Percentiles rank a stretch among this genome's conserved stretches.
Evolutionary conservation across 2,329 filamentous ascomycete species (phyloP).

Genomic region (Immersiporthe knoxdaviesiana): DNA sequence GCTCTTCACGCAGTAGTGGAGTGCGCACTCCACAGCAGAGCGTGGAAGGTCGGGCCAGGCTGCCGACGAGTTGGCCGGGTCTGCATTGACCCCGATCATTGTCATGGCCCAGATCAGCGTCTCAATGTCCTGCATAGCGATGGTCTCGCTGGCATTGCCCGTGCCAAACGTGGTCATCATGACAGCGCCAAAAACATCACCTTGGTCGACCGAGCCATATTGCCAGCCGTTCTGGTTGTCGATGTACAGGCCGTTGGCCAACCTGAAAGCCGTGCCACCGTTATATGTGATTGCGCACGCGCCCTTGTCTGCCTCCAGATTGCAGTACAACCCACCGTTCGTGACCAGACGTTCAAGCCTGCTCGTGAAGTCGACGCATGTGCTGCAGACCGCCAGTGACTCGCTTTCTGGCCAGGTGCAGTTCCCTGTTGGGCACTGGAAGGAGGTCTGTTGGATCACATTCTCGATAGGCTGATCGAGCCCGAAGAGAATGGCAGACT

Average conservation of each 20-base stretch:
- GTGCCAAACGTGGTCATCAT: slow-evolving; percentile 23
- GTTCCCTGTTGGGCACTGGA: slow-evolving; percentile 18
- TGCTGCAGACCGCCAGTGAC: slow-evolving; percentile 20
- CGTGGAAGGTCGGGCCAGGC: slow-evolving; percentile 19
- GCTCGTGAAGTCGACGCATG: slow-evolving; percentile 11
- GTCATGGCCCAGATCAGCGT: slow-evolving; percentile 20
- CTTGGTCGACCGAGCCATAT: background rate
- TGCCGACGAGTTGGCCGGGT: slow-evolving; percentile 1
- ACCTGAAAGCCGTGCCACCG: slow-evolving; percentile 16
- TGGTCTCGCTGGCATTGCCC: slow-evolving; percentile 17
- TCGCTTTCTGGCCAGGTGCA: slow-evolving; percentile 19
- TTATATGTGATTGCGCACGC: background rate
- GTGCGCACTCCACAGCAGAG: slow-evolving; percentile 12
- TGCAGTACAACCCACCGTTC: slow-evolving; percentile 7
- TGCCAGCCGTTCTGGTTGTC: slow-evolving; percentile 19
- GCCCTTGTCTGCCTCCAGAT: background rate
- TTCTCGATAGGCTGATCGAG: slow-evolving; percentile 13
- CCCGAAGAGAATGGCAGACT: slow-evolving; percentile 20
- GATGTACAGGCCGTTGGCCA: slow-evolving; percentile 20
- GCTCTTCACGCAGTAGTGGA: slow-evolving; percentile 19
- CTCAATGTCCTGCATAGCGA: slow-evolving; percentile 16
- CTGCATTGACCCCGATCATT: slow-evolving; percentile 9
- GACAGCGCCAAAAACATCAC: background rate
- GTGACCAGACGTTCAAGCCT: slow-evolving; percentile 1
- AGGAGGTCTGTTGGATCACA: slow-evolving; percentile 7